Evolutionary conservation across 1,284 basidiomycete species (phyloP).

Genomic region (Fomitopsis palustris): DNA sequence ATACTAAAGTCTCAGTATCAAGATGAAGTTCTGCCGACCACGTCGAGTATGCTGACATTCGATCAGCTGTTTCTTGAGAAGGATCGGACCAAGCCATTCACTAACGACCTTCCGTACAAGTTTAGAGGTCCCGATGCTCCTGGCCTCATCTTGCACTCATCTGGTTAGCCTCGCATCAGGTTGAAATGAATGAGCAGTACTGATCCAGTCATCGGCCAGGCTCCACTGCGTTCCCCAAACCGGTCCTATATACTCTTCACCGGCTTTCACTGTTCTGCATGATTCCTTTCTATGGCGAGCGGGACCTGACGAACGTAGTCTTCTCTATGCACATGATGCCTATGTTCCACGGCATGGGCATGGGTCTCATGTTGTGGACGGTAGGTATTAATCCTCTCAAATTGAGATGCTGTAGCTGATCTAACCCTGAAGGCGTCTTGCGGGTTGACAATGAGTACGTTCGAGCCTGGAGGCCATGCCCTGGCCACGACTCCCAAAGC

Average conservation of each 20-base stretch:
- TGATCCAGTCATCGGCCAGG: slow-evolving; percentile 10
- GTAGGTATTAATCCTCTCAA: not conserved
- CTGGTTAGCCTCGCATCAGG: slow-evolving; percentile 19
- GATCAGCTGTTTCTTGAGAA: not conserved
- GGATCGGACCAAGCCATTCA: not conserved
- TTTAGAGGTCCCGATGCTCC: slow-evolving; percentile 19
- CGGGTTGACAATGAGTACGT: slow-evolving; percentile 12
- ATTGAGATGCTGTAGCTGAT: no score
- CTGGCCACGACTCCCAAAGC: slow-evolving; percentile 16
- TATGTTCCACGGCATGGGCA: slow-evolving; percentile 20
- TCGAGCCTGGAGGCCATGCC: slow-evolving; percentile 18
- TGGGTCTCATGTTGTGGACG: slow-evolving; percentile 4
- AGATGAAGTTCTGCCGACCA: not conserved
- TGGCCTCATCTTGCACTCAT: slow-evolving; percentile 29
- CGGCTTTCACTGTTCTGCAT: slow-evolving; percentile 5
- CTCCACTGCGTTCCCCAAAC: slow-evolving; percentile 24
- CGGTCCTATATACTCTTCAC: slow-evolving; percentile 13
- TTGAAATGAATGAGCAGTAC: not conserved
- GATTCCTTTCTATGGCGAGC: slow-evolving; percentile 8
- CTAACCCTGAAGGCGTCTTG: slow-evolving; percentile 7
- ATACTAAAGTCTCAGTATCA: not conserved
- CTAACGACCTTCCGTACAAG: not conserved
- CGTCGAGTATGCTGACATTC: not conserved
- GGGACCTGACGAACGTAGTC: slow-evolving; percentile 14
- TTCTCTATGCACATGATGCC: slow-evolving; percentile 19